phyloP scores from a whole-genome alignment of 352 stramenopile genomes.

The Phytophthora idaei region DNA sequence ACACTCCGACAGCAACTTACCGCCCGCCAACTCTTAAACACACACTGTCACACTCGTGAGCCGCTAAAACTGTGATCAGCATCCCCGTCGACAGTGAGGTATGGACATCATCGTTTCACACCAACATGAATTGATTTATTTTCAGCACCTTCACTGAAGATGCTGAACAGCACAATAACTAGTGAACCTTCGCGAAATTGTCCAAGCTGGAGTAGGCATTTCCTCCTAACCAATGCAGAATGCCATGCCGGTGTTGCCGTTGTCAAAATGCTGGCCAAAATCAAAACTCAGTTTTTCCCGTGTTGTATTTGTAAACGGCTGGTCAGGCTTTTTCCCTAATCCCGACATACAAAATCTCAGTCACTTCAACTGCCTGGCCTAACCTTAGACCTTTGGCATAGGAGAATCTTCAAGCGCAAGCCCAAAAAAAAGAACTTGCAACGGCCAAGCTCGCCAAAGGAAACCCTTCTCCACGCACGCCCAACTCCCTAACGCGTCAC shows the following conservation, averaged over 20 bases:
- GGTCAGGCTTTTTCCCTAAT: constrained; percentile 6
- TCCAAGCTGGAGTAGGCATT: no score
- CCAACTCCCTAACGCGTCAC: neutral
- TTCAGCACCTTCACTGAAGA: no score
- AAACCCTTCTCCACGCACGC: neutral
- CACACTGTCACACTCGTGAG: no score
- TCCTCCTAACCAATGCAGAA: neutral
- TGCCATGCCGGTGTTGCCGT: neutral
- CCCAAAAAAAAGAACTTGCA: constrained; percentile 16
- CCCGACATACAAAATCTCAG: constrained; percentile 9
- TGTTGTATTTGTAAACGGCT: constrained; percentile 3
- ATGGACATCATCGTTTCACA: no score
- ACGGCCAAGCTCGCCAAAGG: constrained; percentile 1
- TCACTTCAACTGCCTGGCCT: constrained; percentile 10
- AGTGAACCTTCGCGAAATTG: no score
- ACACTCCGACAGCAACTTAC: no score
- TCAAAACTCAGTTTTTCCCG: neutral
- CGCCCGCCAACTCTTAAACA: no score
- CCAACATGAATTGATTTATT: no score
- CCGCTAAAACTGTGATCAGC: no score
- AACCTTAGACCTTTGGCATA: neutral
- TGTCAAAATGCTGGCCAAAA: neutral
- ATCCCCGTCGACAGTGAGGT: no score
- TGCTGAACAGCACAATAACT: no score
- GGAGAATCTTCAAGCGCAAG: constrained; percentile 10